Base-by-base conservation (phyloP, 345 rosid species). In the Populus ilicifolia region DNA sequence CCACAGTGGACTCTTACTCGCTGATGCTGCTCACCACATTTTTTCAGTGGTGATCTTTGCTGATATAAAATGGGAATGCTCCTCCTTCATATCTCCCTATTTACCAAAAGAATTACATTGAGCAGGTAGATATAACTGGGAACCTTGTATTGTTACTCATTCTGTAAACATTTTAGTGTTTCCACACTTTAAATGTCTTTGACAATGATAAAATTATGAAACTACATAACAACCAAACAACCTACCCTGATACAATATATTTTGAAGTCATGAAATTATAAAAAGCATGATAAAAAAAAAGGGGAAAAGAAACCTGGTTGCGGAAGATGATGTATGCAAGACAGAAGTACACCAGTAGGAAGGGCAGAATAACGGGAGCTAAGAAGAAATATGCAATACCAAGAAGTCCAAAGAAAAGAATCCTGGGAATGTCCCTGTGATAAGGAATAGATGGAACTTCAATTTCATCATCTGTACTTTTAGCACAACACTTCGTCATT, bases 341-440 rank as follows among this genome's bases (percentile, higher is more conserved):
- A 78, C 94, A 88, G 66, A 95, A 87, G 88, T 93, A 95, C 41
- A 90, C 67, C 83, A 95, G 79, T 72, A 95, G 91, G 89, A 95
- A 95, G 64, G 99, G 99, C 79, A 95, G 91, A 62, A 95, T 95
- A 72, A 95, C 67, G 8, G 99, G 98, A 63, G 99, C 98, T 72
- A 92, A 87, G 88, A 92, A 92, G 85, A 95, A 95, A 84, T 95
- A 95, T 13, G 99, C 88, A 67, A 90, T 86, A 14, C 99, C 99
- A 41, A 95, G 94, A 52, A 95, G 96, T 74, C 92, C 97, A 43
- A 93, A 93, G 85, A 95, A 95, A 80, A 92, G 90, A 77, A 95
- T 84, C 80, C 90, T 87, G 6, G 99, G 99, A 56, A 92, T 83
- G 80, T 95, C 99, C 80, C 84, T 88, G 41, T 95, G 97, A 84